Evolutionary conservation across 1,139 yeast species (phyloP).

Genomic region (Hemisphaericaspora xylanilytica): DNA sequence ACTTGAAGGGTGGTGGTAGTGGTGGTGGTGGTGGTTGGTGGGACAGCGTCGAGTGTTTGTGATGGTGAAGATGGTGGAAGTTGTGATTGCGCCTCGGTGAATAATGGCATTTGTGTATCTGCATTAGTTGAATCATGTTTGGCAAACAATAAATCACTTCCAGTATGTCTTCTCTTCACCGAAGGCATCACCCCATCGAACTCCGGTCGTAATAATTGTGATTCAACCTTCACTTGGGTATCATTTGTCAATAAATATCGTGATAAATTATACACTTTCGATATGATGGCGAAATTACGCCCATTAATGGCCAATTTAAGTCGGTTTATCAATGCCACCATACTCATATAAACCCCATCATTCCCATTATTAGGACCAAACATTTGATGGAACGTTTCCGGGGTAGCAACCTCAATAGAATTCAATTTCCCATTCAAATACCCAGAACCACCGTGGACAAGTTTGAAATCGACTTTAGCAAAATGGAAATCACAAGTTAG

Average conservation of each 20-base stretch:
- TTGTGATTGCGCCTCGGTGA: not conserved
- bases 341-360: not conserved
- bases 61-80: not conserved
- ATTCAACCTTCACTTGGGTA: constrained; percentile 5
- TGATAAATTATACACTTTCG: not conserved
- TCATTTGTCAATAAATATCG: constrained; percentile 1
- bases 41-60: not conserved
- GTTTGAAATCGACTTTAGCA: not conserved
- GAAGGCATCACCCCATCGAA: not conserved
- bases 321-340: not conserved
- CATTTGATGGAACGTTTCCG: constrained; percentile 4
- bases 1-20: not conserved
- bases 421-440: not conserved
- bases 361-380: not conserved
- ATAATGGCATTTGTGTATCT: constrained; percentile 2
- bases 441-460: not conserved
- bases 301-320: not conserved
- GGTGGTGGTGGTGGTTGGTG: not conserved
- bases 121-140: not conserved
- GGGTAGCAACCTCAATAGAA: constrained; percentile 2
- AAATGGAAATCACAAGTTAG: not conserved
- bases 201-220: constrained; percentile 2
- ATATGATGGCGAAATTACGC: not conserved
- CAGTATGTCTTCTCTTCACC: constrained; percentile 1
- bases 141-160: constrained; percentile 4